Evolutionary conservation across 2,329 filamentous ascomycete genomes (phyloP), one percentile per base, ranked within the genome.

Genomic region (Didymella segeticola): DNA sequence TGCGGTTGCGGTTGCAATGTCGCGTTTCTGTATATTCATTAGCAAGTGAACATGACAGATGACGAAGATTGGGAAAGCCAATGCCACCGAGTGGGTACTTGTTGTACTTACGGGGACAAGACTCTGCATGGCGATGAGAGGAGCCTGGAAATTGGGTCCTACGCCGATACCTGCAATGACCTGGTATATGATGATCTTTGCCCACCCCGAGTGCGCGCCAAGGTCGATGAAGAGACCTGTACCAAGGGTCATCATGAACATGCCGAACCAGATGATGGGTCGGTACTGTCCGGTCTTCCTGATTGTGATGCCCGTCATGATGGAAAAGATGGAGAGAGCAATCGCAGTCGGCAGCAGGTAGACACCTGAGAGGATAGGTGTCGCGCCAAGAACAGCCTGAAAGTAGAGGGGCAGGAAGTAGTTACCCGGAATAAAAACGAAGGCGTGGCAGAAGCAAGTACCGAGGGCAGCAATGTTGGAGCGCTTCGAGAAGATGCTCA

Each of bases 391-490:
- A 45, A 90, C 86, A 45, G 87, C 83, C 75, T 96, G 91, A 75
- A 92, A 93, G 78, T 96, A 96, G 2, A 96, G 81, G 0, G 91
- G 91, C 4, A 96, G 80, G 77, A 89, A 96, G 79, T 93, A 96
- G 57, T 84, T 86, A 25, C 84, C 86, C 0, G 88, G 84, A 67
- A 93, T 91, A 78, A 93, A 93, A 60, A 89, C 86, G 62, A 88
- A 83, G 37, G 88, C 88, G 71, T 96, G 90, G 57, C 84, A 82
- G 75, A 91, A 91, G 62, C 86, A 87, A 36, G 89, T 79, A 2
- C 77, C 74, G 12, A 92, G 84, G 2, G 85, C 80, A 8, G 88
- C 86, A 25, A 89, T 68, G 70, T 90, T 92, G 25, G 85, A 88
- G 29, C 79, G 75, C 37, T 83, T 80, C 27, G 78, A 79, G 77